Evolutionary conservation across 345 rosid genomes (phyloP).

Genomic region (Mallotus nudiflorus): DNA sequence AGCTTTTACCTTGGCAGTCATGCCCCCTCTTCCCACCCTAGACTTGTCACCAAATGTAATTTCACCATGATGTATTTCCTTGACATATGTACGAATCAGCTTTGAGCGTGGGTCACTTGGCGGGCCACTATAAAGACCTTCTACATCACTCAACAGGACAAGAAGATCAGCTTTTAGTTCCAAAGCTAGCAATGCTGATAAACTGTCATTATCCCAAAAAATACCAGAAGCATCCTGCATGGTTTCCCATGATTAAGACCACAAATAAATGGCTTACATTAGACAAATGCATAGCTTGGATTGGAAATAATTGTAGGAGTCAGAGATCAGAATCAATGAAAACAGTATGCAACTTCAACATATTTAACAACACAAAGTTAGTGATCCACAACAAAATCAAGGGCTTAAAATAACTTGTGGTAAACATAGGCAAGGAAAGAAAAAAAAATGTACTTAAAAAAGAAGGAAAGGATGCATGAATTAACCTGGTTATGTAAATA

Average conservation of each 20-base stretch:
- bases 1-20: constrained; percentile 98
- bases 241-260: constrained; percentile 6
- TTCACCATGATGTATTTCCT: constrained; percentile 77
- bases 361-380: not conserved
- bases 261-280: not conserved
- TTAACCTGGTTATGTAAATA: not conserved
- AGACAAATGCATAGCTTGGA: not conserved
- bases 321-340: not conserved
- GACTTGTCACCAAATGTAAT: constrained; percentile 98
- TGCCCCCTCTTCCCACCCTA: constrained; percentile 98
- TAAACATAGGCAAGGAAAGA: not conserved
- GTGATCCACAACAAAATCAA: not conserved
- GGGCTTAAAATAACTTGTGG: not conserved
- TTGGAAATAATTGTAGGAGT: not conserved
- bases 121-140: constrained; percentile 96
- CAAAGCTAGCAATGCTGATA: constrained; percentile 88
- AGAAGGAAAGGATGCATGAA: not conserved
- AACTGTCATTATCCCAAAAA: constrained; percentile 99
- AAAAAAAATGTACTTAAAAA: not conserved
- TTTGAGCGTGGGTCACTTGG: constrained; percentile 88
- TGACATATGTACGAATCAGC: constrained; percentile 81
- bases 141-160: constrained; percentile 91
- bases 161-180: constrained; percentile 96
- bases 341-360: not conserved
- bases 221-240: constrained; percentile 97